Percentiles rank a stretch among this genome's conserved stretches.
phyloP scores from a whole-genome alignment of 371 early-diverging fungal genomes.

The Mycotypha africana region DNA sequence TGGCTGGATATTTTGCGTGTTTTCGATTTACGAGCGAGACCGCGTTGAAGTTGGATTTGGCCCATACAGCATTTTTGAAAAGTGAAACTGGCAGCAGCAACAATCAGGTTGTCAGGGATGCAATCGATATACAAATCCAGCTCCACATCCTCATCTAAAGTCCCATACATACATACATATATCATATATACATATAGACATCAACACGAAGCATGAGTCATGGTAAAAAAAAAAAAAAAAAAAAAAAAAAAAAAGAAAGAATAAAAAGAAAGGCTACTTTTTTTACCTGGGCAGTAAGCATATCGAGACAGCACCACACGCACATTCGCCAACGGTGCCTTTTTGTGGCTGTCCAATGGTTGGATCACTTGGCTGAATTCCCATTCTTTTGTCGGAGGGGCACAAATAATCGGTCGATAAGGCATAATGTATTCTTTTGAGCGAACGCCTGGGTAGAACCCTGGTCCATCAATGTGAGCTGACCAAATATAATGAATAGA shows the following conservation, averaged over 20 bases:
- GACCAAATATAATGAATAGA: constrained; percentile 42
- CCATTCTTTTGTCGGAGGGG: constrained; percentile 24
- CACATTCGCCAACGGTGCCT: constrained; percentile 19
- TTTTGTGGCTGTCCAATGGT: constrained; percentile 21
- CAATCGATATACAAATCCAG: constrained; percentile 15
- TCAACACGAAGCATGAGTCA: too few species aligned
- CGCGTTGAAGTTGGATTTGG: constrained; percentile 23
- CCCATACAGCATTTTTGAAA: constrained; percentile 24
- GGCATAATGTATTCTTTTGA: constrained; percentile 23
- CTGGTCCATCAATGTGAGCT: constrained; percentile 42
- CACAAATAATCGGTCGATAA: constrained; percentile 21
- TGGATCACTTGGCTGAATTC: constrained; percentile 14
- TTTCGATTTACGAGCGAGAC: constrained; percentile 17
- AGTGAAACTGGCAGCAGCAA: constrained; percentile 8
- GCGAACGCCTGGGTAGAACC: constrained; percentile 19
- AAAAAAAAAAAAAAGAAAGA: too few species aligned
- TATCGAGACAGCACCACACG: constrained; percentile 21
- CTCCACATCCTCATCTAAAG: constrained; percentile 17
- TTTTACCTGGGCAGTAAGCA: constrained; percentile 36
- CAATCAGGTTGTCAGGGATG: constrained; percentile 14
- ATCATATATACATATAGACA: background rate
- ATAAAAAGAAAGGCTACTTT: background rate
- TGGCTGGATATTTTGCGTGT: constrained; percentile 7
- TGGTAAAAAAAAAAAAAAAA: too few species aligned
- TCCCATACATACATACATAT: too few species aligned